These are phyloP conservation scores for Hirschfeldia incana DNA, from an alignment of 345 rosid genomes.

Conservation along the genomic window DNA sequence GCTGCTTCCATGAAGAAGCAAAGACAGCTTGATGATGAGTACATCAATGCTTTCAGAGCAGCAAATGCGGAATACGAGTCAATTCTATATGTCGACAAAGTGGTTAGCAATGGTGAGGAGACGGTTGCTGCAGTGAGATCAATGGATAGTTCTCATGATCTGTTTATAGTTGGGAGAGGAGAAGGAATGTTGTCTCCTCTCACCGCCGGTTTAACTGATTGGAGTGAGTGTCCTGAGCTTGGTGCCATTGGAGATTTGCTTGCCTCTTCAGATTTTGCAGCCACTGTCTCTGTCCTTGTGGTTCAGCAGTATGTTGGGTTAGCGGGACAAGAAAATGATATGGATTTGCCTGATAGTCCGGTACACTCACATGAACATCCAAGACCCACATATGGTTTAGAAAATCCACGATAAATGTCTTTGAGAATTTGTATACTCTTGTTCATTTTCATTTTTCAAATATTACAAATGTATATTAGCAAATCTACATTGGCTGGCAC, in stretches of 20 bases:
- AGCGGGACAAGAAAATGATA: conserved; percentile 40
- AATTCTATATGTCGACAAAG: conserved; percentile 49
- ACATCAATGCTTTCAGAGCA: conserved; percentile 52
- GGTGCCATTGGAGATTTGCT: conserved; percentile 94
- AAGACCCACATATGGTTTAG: conserved; percentile 14
- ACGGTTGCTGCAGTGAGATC: conserved; percentile 74
- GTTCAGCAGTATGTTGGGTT: conserved; percentile 67
- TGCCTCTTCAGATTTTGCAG: conserved; percentile 90
- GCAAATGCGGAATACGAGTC: conserved; percentile 50
- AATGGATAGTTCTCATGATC: conserved; percentile 70
- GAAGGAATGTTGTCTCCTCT: conserved; percentile 70
- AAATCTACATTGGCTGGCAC: not conserved
- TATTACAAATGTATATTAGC: not conserved
- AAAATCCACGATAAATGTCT: conserved; percentile 16
- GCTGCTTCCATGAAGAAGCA: conserved; percentile 27
- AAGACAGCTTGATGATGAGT: conserved; percentile 59
- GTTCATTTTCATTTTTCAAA: not conserved
- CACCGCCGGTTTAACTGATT: conserved; percentile 88
- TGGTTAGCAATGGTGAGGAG: conserved; percentile 80
- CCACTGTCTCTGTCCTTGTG: conserved; percentile 77
- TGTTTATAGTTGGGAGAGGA: conserved; percentile 95
- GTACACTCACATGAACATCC: conserved; percentile 37
- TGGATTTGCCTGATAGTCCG: conserved; percentile 54
- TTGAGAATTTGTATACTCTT: not conserved
- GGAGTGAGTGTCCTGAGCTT: conserved; percentile 99